Percentiles rank a stretch among this genome's conserved stretches.
Conservation (phyloP, 177 flowering plant species). For the Vitis hybrid region DNA sequence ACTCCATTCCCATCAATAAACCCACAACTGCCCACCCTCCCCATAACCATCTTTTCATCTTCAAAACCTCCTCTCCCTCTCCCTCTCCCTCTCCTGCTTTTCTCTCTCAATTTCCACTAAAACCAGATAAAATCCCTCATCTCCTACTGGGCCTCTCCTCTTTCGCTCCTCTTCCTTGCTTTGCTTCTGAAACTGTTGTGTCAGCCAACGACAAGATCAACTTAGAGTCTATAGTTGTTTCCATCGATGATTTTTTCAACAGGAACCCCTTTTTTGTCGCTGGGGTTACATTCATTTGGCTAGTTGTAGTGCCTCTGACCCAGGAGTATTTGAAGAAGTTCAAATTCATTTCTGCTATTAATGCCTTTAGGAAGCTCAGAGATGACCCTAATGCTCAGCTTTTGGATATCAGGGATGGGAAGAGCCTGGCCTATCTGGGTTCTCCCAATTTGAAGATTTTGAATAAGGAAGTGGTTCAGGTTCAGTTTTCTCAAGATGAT, state of each 20-base stretch:
- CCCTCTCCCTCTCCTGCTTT: background rate
- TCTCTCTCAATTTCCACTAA: slow-evolving; percentile 6
- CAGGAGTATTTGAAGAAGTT: slow-evolving; percentile 61
- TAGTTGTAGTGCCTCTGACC: slow-evolving; percentile 67
- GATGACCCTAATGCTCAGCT: slow-evolving; percentile 63
- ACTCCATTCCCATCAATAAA: slow-evolving; percentile 2
- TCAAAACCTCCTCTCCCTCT: background rate
- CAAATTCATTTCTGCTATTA: slow-evolving; percentile 59
- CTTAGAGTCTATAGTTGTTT: slow-evolving; percentile 59
- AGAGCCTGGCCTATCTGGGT: slow-evolving; percentile 42
- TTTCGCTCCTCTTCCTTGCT: slow-evolving; percentile 32
- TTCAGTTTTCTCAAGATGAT: slow-evolving; percentile 53
- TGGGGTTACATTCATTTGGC: slow-evolving; percentile 74
- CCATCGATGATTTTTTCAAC: slow-evolving; percentile 82
- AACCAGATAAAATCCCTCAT: slow-evolving; percentile 19
- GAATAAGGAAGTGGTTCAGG: slow-evolving; percentile 47
- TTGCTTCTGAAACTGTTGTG: slow-evolving; percentile 43
- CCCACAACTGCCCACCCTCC: slow-evolving; percentile 1
- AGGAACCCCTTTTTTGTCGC: slow-evolving; percentile 83
- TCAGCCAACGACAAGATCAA: slow-evolving; percentile 44
- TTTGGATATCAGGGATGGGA: slow-evolving; percentile 71
- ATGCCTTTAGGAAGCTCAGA: slow-evolving; percentile 68
- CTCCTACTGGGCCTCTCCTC: slow-evolving; percentile 13
- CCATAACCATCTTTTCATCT: background rate
- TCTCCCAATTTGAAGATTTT: slow-evolving; percentile 72